Evolutionary conservation across 2,329 filamentous ascomycete genomes (phyloP).

Genomic region (Fusarium tjaetaba): DNA sequence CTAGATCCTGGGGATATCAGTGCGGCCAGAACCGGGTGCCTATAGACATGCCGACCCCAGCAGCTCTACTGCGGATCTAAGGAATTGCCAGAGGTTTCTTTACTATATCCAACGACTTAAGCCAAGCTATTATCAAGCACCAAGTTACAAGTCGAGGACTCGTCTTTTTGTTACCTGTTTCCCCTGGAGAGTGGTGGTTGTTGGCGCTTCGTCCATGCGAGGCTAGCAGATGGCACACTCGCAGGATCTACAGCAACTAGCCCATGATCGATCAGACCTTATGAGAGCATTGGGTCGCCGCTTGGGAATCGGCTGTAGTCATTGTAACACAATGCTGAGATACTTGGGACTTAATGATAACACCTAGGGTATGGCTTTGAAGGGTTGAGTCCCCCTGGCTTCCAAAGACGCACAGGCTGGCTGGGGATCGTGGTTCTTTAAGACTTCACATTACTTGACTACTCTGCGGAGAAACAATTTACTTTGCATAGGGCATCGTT

Average conservation of each 20-base stretch:
- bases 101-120: too few relatives aligned
- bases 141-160: neutral
- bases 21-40: neutral
- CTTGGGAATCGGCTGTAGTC: neutral
- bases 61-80: neutral
- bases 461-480: too few relatives aligned
- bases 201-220: neutral
- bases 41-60: neutral
- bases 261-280: neutral
- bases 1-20: conserved; percentile 6
- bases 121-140: neutral
- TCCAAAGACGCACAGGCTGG: too few relatives aligned
- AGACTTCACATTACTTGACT: neutral
- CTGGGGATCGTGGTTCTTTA: neutral
- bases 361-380: neutral
- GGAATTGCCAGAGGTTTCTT: neutral
- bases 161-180: too few relatives aligned
- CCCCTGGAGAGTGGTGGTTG: too few relatives aligned
- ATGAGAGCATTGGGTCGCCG: neutral
- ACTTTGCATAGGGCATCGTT: neutral
- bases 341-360: neutral
- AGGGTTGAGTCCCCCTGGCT: neutral
- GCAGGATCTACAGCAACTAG: neutral
- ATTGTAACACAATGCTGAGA: neutral
- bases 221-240: neutral